Evolutionary conservation across 1,284 basidiomycete species (phyloP), one percentile per base, ranked within the genome.

Genomic region (Ustilago loliicola): DNA sequence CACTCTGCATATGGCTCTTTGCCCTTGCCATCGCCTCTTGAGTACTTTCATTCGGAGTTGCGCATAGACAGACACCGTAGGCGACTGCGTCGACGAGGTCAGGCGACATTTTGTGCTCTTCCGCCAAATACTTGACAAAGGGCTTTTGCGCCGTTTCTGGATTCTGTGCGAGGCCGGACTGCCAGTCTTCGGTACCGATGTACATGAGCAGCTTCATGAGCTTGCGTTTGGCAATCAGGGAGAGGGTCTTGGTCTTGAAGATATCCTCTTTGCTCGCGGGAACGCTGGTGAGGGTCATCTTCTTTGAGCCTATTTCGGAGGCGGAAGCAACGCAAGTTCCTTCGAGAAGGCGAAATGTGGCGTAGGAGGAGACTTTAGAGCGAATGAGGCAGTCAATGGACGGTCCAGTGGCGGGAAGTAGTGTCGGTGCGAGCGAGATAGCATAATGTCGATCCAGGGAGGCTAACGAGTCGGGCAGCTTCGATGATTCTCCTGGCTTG

Each of bases 251-350:
- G 87, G 91, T 92, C 87, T 93, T 95, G 90, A 99, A 98, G 25
- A 99, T 91, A 71, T 95, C 93, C 86, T 96, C 95, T 86, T 98
- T 98, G 87, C 91, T 93, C 30, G 92, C 91, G 0, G 96, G 96
- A 0, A 98, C 96, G 32, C 76, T 61, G 15, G 72, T 66, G 17
- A 80, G 38, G 2, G 29, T 62, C 54, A 52, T 56, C 25, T 25
- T 52, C 15, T 23, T 21, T 6, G 32, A 42, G 38, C 55, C 23
- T 9, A 21, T 19, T 1, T 52, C 50, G 3, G 55, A 56, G n/a
- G 32, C 1, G 4, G 66, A 67, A 27, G 66, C 64, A 1, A 72
- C 74, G 36, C 70, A 71, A 2, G 78, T 81, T 45, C 73, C 66
- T 47, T 95, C 93, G n/a, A 98, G 88, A 1, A 98, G 89, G 57